phyloP scores from a whole-genome alignment of 2,329 filamentous ascomycete species.

The Ceratocystis cacaofunesta region DNA sequence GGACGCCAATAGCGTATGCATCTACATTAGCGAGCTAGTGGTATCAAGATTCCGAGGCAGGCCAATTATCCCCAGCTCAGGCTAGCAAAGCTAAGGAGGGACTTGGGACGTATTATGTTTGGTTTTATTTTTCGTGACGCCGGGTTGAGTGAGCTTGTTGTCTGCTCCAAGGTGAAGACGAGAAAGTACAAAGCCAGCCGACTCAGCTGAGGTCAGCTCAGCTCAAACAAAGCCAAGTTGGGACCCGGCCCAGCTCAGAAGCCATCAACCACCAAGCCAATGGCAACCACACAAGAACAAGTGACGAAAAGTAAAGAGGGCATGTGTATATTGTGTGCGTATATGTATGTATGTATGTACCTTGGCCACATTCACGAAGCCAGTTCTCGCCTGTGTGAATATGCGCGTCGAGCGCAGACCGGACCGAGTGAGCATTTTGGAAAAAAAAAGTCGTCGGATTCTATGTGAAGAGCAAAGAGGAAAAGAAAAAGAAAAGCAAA shows the following conservation, averaged over 20 bases:
- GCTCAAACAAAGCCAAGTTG: not conserved
- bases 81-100: not conserved
- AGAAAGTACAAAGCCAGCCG: not conserved
- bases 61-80: not conserved
- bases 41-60: constrained; percentile 2
- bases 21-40: not conserved
- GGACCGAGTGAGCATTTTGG: constrained; percentile 86
- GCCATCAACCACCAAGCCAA: not conserved
- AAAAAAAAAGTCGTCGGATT: constrained; percentile 21
- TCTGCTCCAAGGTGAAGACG: not conserved
- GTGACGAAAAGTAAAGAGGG: not conserved
- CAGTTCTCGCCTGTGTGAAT: constrained; percentile 62
- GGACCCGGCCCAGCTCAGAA: not conserved
- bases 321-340: not conserved
- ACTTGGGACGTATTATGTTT: no score
- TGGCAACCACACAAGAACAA: not conserved
- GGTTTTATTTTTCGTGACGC: no score
- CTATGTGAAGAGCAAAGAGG: constrained; percentile 13
- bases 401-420: constrained; percentile 78
- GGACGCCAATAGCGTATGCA: not conserved
- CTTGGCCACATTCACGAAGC: constrained; percentile 56
- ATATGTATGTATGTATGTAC: constrained; percentile 35
- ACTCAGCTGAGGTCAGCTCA: not conserved
- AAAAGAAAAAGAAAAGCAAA: constrained; percentile 14
- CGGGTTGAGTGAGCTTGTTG: no score